phyloP scores from a whole-genome alignment of 441 rosid genomes.

The Daphne laureola region DNA sequence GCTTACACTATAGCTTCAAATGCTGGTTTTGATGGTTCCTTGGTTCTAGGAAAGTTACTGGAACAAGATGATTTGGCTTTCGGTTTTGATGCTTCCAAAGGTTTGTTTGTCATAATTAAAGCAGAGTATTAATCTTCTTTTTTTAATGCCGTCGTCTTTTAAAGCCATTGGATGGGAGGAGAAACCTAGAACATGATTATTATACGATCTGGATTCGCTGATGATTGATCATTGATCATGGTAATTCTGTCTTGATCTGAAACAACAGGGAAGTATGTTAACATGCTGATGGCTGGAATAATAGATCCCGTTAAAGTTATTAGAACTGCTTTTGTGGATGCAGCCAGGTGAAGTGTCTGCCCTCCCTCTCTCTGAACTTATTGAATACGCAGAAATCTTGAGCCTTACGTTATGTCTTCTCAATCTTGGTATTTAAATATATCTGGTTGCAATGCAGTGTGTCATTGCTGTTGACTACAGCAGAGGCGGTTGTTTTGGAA shows the following conservation, averaged over 20 bases:
- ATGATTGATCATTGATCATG: background rate
- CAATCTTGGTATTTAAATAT: too few species aligned
- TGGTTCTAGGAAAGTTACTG: conserved; percentile 62
- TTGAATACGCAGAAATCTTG: background rate
- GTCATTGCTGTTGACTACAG: conserved; percentile 78
- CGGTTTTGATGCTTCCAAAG: conserved; percentile 95
- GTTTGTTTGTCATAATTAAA: conserved; percentile 24
- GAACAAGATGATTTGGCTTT: conserved; percentile 61
- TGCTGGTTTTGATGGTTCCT: conserved; percentile 77
- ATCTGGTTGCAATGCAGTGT: conserved; percentile 55
- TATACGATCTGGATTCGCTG: background rate
- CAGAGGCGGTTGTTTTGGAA: conserved; percentile 68
- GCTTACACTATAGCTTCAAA: conserved; percentile 63
- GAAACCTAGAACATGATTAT: too few species aligned
- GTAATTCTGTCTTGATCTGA: background rate
- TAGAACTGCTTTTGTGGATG: conserved; percentile 81
- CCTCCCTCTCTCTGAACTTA: background rate
- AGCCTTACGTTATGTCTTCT: conserved; percentile 1
- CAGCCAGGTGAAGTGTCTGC: conserved; percentile 57
- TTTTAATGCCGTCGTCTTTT: too few species aligned
- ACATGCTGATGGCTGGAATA: conserved; percentile 87
- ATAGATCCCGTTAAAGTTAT: conserved; percentile 83
- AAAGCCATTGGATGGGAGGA: too few species aligned
- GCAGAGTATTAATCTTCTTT: too few species aligned
- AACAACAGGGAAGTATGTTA: conserved; percentile 61